Base-by-base conservation (phyloP, 306 rosid genomes). In the Notholithocarpus densiflorus region DNA sequence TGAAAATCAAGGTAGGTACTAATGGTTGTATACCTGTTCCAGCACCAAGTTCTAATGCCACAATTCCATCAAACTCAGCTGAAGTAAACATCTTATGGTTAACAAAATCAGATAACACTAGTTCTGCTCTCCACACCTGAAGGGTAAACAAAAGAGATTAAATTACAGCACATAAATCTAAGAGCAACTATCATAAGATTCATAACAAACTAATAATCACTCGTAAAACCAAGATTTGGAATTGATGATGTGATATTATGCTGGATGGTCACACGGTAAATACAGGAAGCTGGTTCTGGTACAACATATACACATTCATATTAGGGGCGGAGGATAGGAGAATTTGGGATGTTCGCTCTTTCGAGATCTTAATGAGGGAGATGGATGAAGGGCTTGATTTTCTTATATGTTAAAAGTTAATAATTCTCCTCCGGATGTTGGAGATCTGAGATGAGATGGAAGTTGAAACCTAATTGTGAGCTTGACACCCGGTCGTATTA, bases 71-170 rank as follows among this genome's bases (percentile, higher is more conserved):
- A 77, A 91, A 85, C 55, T 94, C 89, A 52, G 95, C 83, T 32
- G 97, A 89, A 70, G 84, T 86, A 37, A n/a, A 64, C 79, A 87
- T 79, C 82, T 84, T 91, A 81, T 89, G 91, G 86, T 91, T 83
- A 40, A 91, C 74, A 82, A 94, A 92, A 92, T 94, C 98, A n/a
- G 95, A 82, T 65, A 95, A 82, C 11, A 85, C 86, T 5, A 94
- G 83, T 62, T 89, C 97, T 71, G 96, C 97, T 84, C 83, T 89
- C 98, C 97, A 94, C 60, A 94, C 92, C 97, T 94, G 79, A 82
- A 73, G 14, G n/a, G 48, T 34, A 45, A 34, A 57, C 2, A 11
- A 19, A 15, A 14, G 26, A 14, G 68, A 24, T 10, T 12, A 56
- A 57, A 34, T 51, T 34, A 31, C 6, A 45, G 77, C 45, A 59